phyloP scores from a whole-genome alignment of 1,139 yeast species.

The Chernovozyma aurita region DNA sequence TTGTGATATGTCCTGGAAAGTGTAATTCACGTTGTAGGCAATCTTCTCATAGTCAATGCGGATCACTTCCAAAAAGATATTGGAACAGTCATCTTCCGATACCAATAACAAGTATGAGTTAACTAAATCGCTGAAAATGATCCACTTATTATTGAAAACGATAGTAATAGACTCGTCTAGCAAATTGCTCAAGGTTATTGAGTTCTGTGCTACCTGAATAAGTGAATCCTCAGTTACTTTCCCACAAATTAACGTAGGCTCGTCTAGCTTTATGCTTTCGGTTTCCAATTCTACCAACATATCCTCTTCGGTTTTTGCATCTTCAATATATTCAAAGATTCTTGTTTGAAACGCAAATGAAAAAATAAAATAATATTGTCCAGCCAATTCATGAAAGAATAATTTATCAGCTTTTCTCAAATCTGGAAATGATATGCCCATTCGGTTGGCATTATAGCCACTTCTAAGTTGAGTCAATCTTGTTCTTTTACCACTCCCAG shows the following conservation, averaged over 20 bases:
- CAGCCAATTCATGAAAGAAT: slow-evolving; percentile 13
- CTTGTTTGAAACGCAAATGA: slow-evolving; percentile 36
- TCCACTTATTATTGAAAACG: slow-evolving; percentile 8
- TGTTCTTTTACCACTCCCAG: slow-evolving; percentile 38
- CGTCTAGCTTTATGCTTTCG: slow-evolving; percentile 15
- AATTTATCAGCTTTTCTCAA: slow-evolving; percentile 24
- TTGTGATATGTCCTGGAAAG: slow-evolving; percentile 12
- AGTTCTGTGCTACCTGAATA: slow-evolving; percentile 28
- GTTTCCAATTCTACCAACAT: slow-evolving; percentile 7
- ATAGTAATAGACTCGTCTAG: slow-evolving; percentile 7
- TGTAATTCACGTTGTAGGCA: no score
- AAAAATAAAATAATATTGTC: slow-evolving; percentile 25
- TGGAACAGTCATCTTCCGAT: slow-evolving; percentile 10
- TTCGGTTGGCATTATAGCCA: slow-evolving; percentile 32
- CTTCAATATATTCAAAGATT: slow-evolving; percentile 24
- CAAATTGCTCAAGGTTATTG: slow-evolving; percentile 21
- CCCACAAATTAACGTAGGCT: slow-evolving; percentile 12
- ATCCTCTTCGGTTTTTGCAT: slow-evolving; percentile 15
- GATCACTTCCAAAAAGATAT: slow-evolving; percentile 2
- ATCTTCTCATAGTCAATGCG: no score
- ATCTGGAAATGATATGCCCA: slow-evolving; percentile 23
- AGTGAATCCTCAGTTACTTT: slow-evolving; percentile 11
- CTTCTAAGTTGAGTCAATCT: slow-evolving; percentile 34
- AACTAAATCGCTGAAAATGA: slow-evolving; percentile 14
- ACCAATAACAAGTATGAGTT: slow-evolving; percentile 13